These are phyloP conservation scores for Myxozyma sirexii DNA, from an alignment of 805 yeast genomes.

Conservation along the genomic window DNA sequence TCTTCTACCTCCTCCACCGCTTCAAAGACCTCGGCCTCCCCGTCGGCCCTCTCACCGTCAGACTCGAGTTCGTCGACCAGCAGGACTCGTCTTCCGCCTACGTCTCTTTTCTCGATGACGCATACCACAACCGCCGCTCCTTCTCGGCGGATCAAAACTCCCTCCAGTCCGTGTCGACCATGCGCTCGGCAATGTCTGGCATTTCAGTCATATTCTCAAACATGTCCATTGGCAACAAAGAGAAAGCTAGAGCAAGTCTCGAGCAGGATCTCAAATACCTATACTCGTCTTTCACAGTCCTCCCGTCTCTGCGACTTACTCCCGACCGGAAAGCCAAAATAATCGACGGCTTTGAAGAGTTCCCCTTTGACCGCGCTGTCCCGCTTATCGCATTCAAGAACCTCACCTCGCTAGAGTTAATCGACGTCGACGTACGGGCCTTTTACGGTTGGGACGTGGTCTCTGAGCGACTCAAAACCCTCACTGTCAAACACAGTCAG, in stretches of 20 bases:
- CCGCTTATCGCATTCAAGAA: conserved; percentile 66
- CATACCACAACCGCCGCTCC: conserved; percentile 17
- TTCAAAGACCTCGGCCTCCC: conserved; percentile 53
- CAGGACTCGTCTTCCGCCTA: conserved; percentile 53
- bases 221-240: conserved; percentile 31
- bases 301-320: conserved; percentile 63
- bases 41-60: conserved; percentile 64
- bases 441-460: conserved; percentile 66
- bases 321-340: conserved; percentile 61
- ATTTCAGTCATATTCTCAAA: conserved; percentile 49
- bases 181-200: conserved; percentile 47
- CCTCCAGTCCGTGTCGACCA: conserved; percentile 35
- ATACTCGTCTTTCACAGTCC: conserved; percentile 63
- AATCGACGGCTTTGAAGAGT: conserved; percentile 66
- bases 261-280: conserved; percentile 48
- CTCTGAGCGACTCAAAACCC: conserved; percentile 56
- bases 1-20: conserved; percentile 61
- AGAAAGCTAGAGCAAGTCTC: conserved; percentile 31
- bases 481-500: conserved; percentile 56
- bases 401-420: conserved; percentile 61
- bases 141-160: conserved; percentile 37
- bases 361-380: conserved; percentile 70
- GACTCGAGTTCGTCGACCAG: conserved; percentile 59
- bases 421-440: conserved; percentile 64
- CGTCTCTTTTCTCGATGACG: conserved; percentile 55